Conservation (phyloP, 228 moss, liverwort and hornwort genomes). For the Sphagnum fallax region DNA sequence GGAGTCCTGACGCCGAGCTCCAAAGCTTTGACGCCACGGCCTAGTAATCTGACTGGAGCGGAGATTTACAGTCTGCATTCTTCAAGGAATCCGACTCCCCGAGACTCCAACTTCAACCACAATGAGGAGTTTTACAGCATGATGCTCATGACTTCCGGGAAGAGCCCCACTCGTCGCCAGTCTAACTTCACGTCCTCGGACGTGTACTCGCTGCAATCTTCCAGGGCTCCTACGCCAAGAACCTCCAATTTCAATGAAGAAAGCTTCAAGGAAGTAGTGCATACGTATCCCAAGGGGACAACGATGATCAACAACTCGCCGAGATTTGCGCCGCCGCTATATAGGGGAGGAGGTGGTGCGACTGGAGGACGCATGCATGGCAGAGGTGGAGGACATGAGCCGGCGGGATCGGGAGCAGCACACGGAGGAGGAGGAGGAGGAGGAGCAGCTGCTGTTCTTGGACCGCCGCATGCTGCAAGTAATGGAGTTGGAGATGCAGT, state of each 20-base stretch:
- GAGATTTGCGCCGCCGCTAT: conserved; percentile 65
- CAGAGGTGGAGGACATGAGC: too few species aligned
- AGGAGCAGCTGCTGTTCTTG: too few species aligned
- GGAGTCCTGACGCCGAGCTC: conserved; percentile 55
- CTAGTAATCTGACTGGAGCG: conserved; percentile 87
- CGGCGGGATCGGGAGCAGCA: too few species aligned
- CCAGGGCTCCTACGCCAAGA: conserved; percentile 82
- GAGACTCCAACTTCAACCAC: conserved; percentile 90
- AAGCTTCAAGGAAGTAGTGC: conserved; percentile 61
- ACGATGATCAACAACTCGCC: conserved; percentile 51
- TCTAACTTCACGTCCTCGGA: conserved; percentile 75
- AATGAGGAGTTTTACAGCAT: conserved; percentile 90
- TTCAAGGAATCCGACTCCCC: conserved; percentile 79
- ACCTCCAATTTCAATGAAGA: conserved; percentile 94
- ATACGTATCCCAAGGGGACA: conserved; percentile 35
- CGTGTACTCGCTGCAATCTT: conserved; percentile 90
- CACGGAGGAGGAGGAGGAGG: too few species aligned
- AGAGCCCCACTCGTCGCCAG: conserved; percentile 44
- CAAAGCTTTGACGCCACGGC: conserved; percentile 85
- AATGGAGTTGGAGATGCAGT: too few species aligned
- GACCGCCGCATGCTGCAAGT: too few species aligned
- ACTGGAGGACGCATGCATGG: conserved; percentile 31
- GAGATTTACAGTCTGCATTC: conserved; percentile 97
- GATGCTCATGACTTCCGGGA: conserved; percentile 10
- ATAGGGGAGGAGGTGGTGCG: conserved; percentile 38